These are phyloP conservation scores for Epichloe scottii DNA, from an alignment of 2,329 filamentous ascomycete species.

Conservation along the genomic window DNA sequence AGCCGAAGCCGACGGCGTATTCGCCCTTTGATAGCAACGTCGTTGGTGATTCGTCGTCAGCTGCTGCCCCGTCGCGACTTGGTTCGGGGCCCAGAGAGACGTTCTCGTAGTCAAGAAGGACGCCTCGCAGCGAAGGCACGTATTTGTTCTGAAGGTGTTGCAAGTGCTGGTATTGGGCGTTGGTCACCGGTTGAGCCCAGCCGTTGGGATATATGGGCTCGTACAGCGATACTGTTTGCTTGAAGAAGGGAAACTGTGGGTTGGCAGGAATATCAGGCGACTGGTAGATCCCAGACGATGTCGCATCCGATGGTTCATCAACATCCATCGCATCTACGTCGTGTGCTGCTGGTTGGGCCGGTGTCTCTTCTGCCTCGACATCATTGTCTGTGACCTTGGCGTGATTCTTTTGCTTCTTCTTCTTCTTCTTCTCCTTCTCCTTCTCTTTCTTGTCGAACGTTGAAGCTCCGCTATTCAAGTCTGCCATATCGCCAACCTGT, in stretches of 20 bases:
- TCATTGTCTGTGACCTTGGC: conserved; percentile 12
- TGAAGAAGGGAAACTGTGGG: conserved; percentile 57
- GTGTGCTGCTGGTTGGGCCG: not conserved
- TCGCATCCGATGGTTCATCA: conserved; percentile 19
- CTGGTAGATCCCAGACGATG: conserved; percentile 22
- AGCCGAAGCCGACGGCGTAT: conserved; percentile 75
- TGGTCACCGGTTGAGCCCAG: conserved; percentile 57
- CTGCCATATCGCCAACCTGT: conserved; percentile 5
- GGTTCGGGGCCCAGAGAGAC: conserved; percentile 51
- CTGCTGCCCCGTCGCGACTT: conserved; percentile 33
- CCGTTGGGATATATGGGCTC: conserved; percentile 61
- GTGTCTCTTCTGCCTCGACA: not conserved
- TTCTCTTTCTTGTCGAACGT: conserved; percentile 22
- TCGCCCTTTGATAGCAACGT: conserved; percentile 53
- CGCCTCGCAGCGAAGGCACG: conserved; percentile 57
- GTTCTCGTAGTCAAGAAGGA: conserved; percentile 64
- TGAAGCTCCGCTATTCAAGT: conserved; percentile 7
- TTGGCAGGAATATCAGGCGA: conserved; percentile 26
- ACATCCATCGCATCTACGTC: conserved; percentile 26
- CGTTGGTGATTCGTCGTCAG: conserved; percentile 35
- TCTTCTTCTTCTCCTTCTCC: conserved; percentile 17
- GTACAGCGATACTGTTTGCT: conserved; percentile 70
- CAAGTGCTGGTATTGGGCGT: conserved; percentile 61
- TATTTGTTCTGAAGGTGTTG: conserved; percentile 66
- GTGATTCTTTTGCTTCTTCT: conserved; percentile 13